Base-by-base conservation (phyloP, 2,329 filamentous ascomycete species). In the Ophiostoma ulmi region DNA sequence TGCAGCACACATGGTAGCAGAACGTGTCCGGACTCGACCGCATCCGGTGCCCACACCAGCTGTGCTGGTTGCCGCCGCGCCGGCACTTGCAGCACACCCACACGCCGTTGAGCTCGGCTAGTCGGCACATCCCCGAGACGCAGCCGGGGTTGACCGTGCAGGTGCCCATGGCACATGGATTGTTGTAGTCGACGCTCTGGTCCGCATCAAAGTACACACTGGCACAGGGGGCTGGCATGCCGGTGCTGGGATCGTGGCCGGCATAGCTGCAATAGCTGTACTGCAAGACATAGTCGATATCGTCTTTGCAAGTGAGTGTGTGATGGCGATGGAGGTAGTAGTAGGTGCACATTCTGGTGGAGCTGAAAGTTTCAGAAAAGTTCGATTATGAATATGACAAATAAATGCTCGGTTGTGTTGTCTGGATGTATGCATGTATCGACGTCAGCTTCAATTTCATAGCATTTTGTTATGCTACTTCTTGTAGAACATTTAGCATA, bases 71-170 rank as follows among this genome's bases (percentile, higher is more conserved):
- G 5, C 79, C 81, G 7, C 82, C 82, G 6, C 82, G 78, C 3
- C 77, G 75, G 73, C 85, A 87, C 71, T 77, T 78, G 75, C 85
- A 87, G 74, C 85, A 87, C 17, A 77, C 75, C 84, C 85, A 86
- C 8, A 79, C 73, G 0, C 83, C 81, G 39, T 80, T 79, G 7
- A 86, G 81, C 67, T 85, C 82, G 69, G 81, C 78, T 1, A 86
- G 79, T 11, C 83, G 80, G 73, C 85, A 87, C 26, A 76, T 78
- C 10, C 84, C 84, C 5, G 81, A 81, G 52, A 76, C 80, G 77
- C 85, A 87, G 58, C 81, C 78, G 2, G 80, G 80, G 10, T 80
- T 81, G 41, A 80, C 72, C 22, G 83, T 79, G 76, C 84, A 86
- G 55, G 79, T 80, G 31, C 83, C 81, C 55, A 79, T 76, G 39